phyloP scores from a whole-genome alignment of 805 yeast species.

The Kazachstania kunashirensis region DNA sequence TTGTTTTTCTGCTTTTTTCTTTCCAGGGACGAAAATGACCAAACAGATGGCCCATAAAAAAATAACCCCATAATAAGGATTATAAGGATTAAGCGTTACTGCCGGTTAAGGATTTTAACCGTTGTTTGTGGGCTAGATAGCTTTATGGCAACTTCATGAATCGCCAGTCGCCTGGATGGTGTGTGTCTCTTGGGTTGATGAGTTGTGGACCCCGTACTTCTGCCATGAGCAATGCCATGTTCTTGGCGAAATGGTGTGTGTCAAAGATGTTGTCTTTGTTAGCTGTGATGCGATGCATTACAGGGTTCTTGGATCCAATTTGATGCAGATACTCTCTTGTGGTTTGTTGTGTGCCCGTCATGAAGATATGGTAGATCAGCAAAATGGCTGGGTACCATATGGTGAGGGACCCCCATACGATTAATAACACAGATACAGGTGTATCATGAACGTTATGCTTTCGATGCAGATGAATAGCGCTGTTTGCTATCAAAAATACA shows the following conservation, averaged over 20 bases:
- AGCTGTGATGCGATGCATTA: conserved; percentile 16
- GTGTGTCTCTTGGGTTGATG: conserved; percentile 27
- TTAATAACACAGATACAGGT: conserved; percentile 43
- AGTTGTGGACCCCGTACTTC: conserved; percentile 34
- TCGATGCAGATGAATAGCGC: conserved; percentile 17
- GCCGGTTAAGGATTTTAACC: no score
- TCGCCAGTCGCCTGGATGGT: conserved; percentile 32
- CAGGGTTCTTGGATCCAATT: conserved; percentile 30
- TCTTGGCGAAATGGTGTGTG: conserved; percentile 23
- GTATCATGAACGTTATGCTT: conserved; percentile 8
- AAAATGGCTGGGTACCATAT: conserved; percentile 49
- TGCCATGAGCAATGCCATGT: conserved; percentile 27
- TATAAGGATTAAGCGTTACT: no score
- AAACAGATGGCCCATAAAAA: no score
- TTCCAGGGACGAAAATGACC: no score
- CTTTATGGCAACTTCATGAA: conserved; percentile 16
- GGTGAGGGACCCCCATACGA: conserved; percentile 37
- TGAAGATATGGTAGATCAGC: conserved; percentile 42
- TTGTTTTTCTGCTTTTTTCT: no score
- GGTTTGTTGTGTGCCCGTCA: conserved; percentile 51
- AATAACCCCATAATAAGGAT: no score
- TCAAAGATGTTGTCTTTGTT: conserved; percentile 32
- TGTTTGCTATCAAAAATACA: conserved; percentile 17
- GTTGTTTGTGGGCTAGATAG: no score
- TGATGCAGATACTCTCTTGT: conserved; percentile 62